phyloP scores from a whole-genome alignment of 164 flowering plant genomes.

The Tinospora cordifolia region DNA sequence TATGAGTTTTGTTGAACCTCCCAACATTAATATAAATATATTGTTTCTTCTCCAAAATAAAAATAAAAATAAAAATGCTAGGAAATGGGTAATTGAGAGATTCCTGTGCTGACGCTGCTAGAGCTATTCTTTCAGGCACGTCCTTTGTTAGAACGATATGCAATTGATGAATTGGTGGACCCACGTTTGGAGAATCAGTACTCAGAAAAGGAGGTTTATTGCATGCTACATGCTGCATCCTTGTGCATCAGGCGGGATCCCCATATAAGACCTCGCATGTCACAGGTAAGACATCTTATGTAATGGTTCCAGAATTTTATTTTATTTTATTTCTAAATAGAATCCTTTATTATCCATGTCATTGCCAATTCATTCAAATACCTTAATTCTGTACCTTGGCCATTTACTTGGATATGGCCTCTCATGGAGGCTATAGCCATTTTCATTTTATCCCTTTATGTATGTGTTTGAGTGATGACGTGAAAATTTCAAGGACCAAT shows the following conservation, averaged over 20 bases:
- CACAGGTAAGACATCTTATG: constrained; percentile 53
- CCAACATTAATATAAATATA: too few species aligned
- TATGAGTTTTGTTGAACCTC: too few species aligned
- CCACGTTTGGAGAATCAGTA: constrained; percentile 48
- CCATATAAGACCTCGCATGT: constrained; percentile 82
- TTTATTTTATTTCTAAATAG: too few species aligned
- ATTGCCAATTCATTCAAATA: background rate
- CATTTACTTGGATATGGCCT: background rate
- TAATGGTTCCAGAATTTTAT: background rate
- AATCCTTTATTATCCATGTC: background rate
- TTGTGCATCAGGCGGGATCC: constrained; percentile 78
- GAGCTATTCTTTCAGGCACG: constrained; percentile 57
- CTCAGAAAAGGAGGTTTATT: constrained; percentile 47
- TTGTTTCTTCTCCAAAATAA: too few species aligned
- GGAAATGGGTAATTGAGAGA: too few species aligned
- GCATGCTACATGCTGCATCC: constrained; percentile 75
- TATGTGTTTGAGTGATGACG: background rate
- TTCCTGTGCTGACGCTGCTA: background rate
- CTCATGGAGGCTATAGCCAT: background rate
- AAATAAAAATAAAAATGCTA: too few species aligned
- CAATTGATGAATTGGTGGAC: constrained; percentile 59
- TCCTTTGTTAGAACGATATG: constrained; percentile 54
- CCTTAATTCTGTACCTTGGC: background rate
- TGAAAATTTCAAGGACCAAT: background rate
- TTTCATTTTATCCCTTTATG: background rate